Evolutionary conservation across 1,139 yeast genomes (phyloP), one percentile per base, ranked within the genome.

Genomic region (Lodderomyces jiufengensis): DNA sequence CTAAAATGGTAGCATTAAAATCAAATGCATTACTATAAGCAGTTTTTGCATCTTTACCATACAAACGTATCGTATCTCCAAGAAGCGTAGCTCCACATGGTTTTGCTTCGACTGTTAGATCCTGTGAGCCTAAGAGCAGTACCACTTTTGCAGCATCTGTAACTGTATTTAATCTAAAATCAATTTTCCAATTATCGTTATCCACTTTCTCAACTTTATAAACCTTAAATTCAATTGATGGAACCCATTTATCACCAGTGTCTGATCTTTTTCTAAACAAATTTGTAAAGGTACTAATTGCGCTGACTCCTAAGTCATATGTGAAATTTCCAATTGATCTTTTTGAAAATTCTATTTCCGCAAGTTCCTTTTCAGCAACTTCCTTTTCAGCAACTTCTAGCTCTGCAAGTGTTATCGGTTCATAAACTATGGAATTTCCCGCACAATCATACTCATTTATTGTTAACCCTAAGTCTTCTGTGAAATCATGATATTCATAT

Each of bases 1-100:
- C 48, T 29, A 48, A 41, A 21, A 55, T 49, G 16, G 50, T 42
- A 16, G 55, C 49, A 29, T 33, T 23, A 7, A 29, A 24, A 18
- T 34, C 28, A 25, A 34, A 33, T 14, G 30, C 27, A 23, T 22
- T 23, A 5, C 16, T 23, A 12, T 33, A 33, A 4, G 9, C 8
- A 27, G 7, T 22, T 12, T 10, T 9, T 23, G 36, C 32, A 9
- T 12, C 18, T 7, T n/a, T 4, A 6, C 36, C 36, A 24, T 13
- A 16, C 4, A 27, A 7, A 12, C 15, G 14, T 9, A 33, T 9
- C 4, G 27, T n/a, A 18, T 18, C 20, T 18, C 20, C 20, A 5
- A 18, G 5, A 18, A 18, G 5, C 7, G 20, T 18, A 18, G 20
- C 5, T 5, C 20, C 20, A 18, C 20, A 18, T 5, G 20, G 20